phyloP scores from a whole-genome alignment of 2,329 filamentous ascomycete species.

The Penicillium palitans region DNA sequence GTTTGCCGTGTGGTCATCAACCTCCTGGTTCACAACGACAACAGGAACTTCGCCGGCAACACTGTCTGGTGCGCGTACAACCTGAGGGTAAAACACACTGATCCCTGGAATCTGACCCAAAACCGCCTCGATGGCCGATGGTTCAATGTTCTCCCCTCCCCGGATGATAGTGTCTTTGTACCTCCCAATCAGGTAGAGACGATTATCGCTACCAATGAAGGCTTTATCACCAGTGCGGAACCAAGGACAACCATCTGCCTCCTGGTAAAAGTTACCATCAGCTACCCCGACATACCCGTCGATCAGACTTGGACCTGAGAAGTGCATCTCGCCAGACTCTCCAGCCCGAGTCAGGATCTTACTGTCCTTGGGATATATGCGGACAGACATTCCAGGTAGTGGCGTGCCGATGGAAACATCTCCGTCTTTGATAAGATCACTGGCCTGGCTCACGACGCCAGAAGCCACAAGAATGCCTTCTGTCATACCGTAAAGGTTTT shows the following conservation, averaged over 20 bases:
- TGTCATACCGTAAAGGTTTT: slow-evolving; percentile 21
- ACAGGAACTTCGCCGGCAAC: slow-evolving; percentile 18
- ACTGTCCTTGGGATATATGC: slow-evolving; percentile 7
- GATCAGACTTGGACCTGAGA: slow-evolving; percentile 8
- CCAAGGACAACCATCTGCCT: slow-evolving; percentile 14
- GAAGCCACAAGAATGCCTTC: slow-evolving; percentile 11
- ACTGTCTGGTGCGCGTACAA: slow-evolving; percentile 8
- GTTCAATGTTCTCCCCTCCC: slow-evolving; percentile 22
- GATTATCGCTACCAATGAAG: slow-evolving; percentile 14
- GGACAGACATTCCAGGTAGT: background rate
- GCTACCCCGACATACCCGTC: slow-evolving; percentile 12
- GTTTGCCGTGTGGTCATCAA: background rate
- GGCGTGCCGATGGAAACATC: slow-evolving; percentile 3
- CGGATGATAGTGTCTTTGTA: slow-evolving; percentile 24
- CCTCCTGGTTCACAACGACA: slow-evolving; percentile 6
- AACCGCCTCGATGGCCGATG: slow-evolving; percentile 17
- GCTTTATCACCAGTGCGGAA: slow-evolving; percentile 22
- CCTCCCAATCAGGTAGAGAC: slow-evolving; percentile 18
- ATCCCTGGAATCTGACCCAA: slow-evolving; percentile 11
- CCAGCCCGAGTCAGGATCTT: background rate
- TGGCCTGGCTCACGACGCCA: background rate
- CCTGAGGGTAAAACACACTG: slow-evolving; percentile 12
- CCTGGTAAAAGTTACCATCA: slow-evolving; percentile 15
- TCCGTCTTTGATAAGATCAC: background rate
- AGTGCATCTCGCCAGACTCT: slow-evolving; percentile 8